Base-by-base conservation (phyloP, 2,329 filamentous ascomycete species). In the Penicillium sp. region DNA sequence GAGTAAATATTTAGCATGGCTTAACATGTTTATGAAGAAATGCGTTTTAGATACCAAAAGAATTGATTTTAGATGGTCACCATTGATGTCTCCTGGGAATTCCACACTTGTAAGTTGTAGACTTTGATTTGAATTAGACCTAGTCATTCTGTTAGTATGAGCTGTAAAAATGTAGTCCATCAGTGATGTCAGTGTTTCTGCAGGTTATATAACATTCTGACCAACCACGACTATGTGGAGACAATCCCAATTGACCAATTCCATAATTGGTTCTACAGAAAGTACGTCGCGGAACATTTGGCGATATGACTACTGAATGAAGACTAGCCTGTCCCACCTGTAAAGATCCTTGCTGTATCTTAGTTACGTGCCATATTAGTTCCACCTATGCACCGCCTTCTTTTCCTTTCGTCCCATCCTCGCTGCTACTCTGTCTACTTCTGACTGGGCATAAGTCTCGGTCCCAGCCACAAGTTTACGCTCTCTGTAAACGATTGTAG, bases 1-100 rank as follows among this genome's bases (percentile, higher is more conserved):
- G 89, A 93, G 79, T 92, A 85, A 70, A 68, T 14, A 33, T 21
- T 21, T 13, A 16, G 31, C 16, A 11, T n/a, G 44, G 26, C 5
- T 47, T 24, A 31, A 24, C 45, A 31, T 29, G 3, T 62, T 59
- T 41, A 59, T 62, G 60, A 61, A 52, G 63, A 55, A 51, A 65
- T 64, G 65, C 44, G 56, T n/a, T 60, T 55, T 59, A 62, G 58
- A 67, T 63, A 63, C 60, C 59, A 63, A 69, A 58, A 59, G 11
- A 51, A 29, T 51, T 41, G 37, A 39, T 27, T 51, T 52, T 19
- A 49, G 29, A 49, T 22, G 29, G 35, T 49, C 29, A 48, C 5
- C 6, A 31, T 48, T 39, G n/a, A 39, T 39, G 8, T 39, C 2
- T n/a, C 7, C 8, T 10, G 35, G n/a, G 10, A 39, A 5, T 11